These are phyloP conservation scores for Daedaleopsis nitida DNA, from an alignment of 768 basidiomycete species.

Conservation along the genomic window DNA sequence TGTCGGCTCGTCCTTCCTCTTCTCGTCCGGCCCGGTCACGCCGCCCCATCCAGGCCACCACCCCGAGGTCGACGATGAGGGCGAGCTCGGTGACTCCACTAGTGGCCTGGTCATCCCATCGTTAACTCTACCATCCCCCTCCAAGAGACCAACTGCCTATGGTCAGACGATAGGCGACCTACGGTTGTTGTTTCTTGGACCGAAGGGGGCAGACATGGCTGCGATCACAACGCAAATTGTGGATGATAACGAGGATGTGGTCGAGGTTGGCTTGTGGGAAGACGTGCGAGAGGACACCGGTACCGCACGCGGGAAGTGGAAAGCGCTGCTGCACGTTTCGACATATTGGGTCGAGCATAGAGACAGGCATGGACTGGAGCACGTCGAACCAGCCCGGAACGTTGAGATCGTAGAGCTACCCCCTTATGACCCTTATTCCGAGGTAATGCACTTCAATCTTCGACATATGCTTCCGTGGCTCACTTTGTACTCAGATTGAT, in stretches of 20 bases:
- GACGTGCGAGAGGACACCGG: conserved; percentile 41
- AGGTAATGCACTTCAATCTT: conserved; percentile 43
- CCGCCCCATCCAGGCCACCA: conserved; percentile 55
- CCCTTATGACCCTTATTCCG: conserved; percentile 42
- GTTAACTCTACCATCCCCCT: conserved; percentile 58
- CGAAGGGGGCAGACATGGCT: conserved; percentile 44
- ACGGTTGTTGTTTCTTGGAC: conserved; percentile 55
- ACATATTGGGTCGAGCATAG: conserved; percentile 74
- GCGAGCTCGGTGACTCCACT: conserved; percentile 33
- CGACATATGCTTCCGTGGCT: no score
- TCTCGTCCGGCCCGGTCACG: conserved; percentile 71
- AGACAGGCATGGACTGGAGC: conserved; percentile 66
- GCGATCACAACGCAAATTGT: conserved; percentile 50
- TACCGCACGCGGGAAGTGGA: conserved; percentile 8
- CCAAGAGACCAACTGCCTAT: conserved; percentile 65
- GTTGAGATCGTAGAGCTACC: conserved; percentile 60
- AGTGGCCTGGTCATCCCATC: conserved; percentile 72
- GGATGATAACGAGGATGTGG: conserved; percentile 64
- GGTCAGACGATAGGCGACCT: conserved; percentile 70
- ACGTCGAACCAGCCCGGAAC: conserved; percentile 64
- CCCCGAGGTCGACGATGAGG: conserved; percentile 31
- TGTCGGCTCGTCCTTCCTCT: conserved; percentile 75
- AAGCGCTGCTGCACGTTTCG: conserved; percentile 51
- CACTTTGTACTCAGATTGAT: conserved; percentile 17
- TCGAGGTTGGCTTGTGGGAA: conserved; percentile 65